Conservation (phyloP, 1,284 basidiomycete species). For the Malassezia equina region DNA sequence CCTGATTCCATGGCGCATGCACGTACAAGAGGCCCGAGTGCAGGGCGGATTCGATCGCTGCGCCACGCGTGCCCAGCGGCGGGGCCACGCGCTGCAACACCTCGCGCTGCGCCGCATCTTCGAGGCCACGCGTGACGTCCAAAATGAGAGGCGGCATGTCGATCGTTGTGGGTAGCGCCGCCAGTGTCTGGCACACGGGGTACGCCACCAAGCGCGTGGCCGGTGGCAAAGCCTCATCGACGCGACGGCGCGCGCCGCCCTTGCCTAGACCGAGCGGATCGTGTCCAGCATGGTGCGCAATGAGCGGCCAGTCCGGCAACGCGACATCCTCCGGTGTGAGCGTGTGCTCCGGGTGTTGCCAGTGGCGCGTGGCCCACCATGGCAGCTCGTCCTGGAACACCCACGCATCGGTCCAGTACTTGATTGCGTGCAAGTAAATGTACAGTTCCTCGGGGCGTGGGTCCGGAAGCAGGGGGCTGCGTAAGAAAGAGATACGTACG, state of each 20-base stretch:
- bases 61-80: neutral
- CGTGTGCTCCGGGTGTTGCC: slow-evolving; percentile 11
- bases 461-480: slow-evolving; percentile 33
- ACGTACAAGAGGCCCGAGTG: slow-evolving; percentile 26
- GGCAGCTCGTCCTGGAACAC: slow-evolving; percentile 42
- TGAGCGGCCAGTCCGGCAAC: slow-evolving; percentile 3
- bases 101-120: slow-evolving; percentile 38
- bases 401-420: slow-evolving; percentile 47
- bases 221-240: neutral
- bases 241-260: slow-evolving; percentile 2
- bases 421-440: slow-evolving; percentile 47
- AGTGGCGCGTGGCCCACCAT: slow-evolving; percentile 42
- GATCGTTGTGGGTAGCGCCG: slow-evolving; percentile 18
- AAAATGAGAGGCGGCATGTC: neutral
- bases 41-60: slow-evolving; percentile 20
- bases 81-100: slow-evolving; percentile 21
- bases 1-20: slow-evolving; percentile 4
- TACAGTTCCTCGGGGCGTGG: slow-evolving; percentile 39
- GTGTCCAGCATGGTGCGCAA: slow-evolving; percentile 1
- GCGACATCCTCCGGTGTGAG: neutral
- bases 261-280: neutral
- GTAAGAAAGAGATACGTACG: slow-evolving; percentile 7
- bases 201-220: neutral
- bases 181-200: slow-evolving; percentile 9
- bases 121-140: slow-evolving; percentile 27